Percentiles rank a stretch among this genome's conserved stretches.
These are phyloP conservation scores for Luzula sylvatica DNA, from an alignment of 176 grass and related monocot genomes.

Conservation along the genomic window DNA sequence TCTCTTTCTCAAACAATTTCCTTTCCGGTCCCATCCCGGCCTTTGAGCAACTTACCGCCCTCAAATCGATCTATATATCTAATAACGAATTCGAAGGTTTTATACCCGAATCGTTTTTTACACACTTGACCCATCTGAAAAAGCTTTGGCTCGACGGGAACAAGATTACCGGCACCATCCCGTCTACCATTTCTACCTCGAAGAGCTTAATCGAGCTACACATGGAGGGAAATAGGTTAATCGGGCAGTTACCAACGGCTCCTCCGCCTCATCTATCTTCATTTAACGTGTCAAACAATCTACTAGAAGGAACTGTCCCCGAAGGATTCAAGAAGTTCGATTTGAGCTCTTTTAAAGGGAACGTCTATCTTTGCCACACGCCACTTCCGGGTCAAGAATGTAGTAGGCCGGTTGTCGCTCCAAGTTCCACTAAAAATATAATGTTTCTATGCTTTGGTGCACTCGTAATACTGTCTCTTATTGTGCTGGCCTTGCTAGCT, in stretches of 20 bases:
- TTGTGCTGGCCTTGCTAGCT: constrained; percentile 1
- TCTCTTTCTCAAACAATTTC: constrained; percentile 50
- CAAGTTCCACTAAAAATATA: neutral
- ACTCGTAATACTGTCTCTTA: constrained; percentile 2
- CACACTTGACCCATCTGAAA: constrained; percentile 44
- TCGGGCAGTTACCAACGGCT: constrained; percentile 32
- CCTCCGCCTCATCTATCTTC: constrained; percentile 32
- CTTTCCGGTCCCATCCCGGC: constrained; percentile 49
- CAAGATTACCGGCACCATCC: constrained; percentile 38
- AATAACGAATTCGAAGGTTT: constrained; percentile 46
- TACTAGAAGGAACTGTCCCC: constrained; percentile 59
- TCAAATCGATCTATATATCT: constrained; percentile 72
- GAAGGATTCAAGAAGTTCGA: constrained; percentile 54
- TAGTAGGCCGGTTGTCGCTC: neutral
- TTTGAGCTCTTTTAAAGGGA: constrained; percentile 34
- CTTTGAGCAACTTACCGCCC: constrained; percentile 36
- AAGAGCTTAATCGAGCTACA: constrained; percentile 52
- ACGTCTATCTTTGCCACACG: constrained; percentile 45
- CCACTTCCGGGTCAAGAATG: constrained; percentile 21
- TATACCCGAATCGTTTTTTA: constrained; percentile 52
- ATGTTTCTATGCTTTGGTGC: neutral
- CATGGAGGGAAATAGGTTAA: constrained; percentile 50
- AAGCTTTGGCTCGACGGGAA: constrained; percentile 83
- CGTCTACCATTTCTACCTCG: constrained; percentile 32
- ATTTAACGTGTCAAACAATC: constrained; percentile 55